Conservation (phyloP, 306 rosid species). For the Erythrophleum fordii region DNA sequence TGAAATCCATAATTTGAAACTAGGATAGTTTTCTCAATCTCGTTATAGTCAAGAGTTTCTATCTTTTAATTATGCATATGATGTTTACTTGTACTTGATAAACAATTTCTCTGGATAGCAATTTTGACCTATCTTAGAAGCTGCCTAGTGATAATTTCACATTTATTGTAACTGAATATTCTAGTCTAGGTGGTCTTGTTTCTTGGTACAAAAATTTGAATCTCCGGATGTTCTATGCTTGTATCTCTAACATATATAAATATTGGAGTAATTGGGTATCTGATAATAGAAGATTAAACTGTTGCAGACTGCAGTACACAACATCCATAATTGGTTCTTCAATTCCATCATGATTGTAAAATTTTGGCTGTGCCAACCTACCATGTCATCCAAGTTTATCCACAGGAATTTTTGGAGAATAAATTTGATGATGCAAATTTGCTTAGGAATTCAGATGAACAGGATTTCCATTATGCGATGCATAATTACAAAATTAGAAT, state of each 20-base stretch:
- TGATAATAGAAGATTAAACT: not conserved
- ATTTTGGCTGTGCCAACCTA: not conserved
- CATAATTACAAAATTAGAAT: not conserved
- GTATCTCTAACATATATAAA: conserved; percentile 13
- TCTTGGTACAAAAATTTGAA: conserved; percentile 27
- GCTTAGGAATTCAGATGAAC: not conserved
- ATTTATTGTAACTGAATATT: conserved; percentile 24
- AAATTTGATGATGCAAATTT: not conserved
- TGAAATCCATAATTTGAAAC: conserved; percentile 55
- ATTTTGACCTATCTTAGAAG: conserved; percentile 37
- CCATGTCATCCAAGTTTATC: not conserved
- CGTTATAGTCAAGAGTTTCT: conserved; percentile 48
- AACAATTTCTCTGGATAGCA: conserved; percentile 45
- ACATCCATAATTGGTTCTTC: not conserved
- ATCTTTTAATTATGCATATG: conserved; percentile 49
- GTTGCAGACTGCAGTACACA: conserved; percentile 16
- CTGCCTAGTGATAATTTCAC: conserved; percentile 22
- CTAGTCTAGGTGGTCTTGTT: conserved; percentile 20
- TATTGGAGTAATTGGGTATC: conserved; percentile 10
- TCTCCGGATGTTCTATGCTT: conserved; percentile 24
- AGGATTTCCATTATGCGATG: not conserved
- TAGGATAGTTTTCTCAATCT: conserved; percentile 52
- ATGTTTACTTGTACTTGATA: conserved; percentile 42
- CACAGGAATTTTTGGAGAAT: not conserved
- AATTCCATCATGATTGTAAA: conserved; percentile 17